Percentiles rank a stretch among this genome's conserved stretches.
Conservation (phyloP, 2,329 filamentous ascomycete species). For the Pseudopithomyces chartarum region DNA sequence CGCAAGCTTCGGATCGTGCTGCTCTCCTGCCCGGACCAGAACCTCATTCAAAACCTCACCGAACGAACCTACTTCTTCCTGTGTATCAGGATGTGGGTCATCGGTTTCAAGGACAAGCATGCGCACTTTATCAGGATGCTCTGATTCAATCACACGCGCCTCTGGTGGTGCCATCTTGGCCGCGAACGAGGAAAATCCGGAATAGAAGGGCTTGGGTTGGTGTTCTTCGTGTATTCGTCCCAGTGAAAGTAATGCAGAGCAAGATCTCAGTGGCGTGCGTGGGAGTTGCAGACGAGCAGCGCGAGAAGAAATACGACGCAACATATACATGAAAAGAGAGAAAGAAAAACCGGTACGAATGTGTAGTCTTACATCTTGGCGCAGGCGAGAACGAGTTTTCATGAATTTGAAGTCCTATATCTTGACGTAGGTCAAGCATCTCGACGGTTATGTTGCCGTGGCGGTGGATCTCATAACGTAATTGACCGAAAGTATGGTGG, state of each 20-base stretch:
- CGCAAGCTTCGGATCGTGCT: slow-evolving; percentile 59
- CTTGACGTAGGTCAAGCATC: slow-evolving; percentile 7
- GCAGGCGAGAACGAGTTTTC: slow-evolving; percentile 2
- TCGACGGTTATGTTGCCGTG: not conserved
- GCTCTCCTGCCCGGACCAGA: slow-evolving; percentile 57
- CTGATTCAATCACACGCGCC: slow-evolving; percentile 26
- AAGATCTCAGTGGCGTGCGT: not conserved
- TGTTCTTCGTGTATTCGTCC: not conserved
- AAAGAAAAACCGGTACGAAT: not conserved
- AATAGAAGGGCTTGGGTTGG: not conserved
- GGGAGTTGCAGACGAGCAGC: not conserved
- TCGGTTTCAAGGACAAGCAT: slow-evolving; percentile 65
- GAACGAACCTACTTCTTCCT: slow-evolving; percentile 57
- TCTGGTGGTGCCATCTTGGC: slow-evolving; percentile 28
- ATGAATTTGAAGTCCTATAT: not conserved
- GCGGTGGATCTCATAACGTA: slow-evolving; percentile 7
- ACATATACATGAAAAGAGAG: not conserved
- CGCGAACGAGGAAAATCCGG: not conserved
- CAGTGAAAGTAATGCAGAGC: not conserved
- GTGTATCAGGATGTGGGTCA: slow-evolving; percentile 58
- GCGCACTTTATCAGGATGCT: slow-evolving; percentile 43
- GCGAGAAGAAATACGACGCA: not conserved
- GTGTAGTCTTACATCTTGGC: not conserved
- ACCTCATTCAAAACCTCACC: slow-evolving; percentile 59
- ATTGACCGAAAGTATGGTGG: not conserved